Percentiles rank a stretch among this genome's conserved stretches.
Conservation (phyloP, 2,329 filamentous ascomycete genomes). For the Sporothrix protearum region DNA sequence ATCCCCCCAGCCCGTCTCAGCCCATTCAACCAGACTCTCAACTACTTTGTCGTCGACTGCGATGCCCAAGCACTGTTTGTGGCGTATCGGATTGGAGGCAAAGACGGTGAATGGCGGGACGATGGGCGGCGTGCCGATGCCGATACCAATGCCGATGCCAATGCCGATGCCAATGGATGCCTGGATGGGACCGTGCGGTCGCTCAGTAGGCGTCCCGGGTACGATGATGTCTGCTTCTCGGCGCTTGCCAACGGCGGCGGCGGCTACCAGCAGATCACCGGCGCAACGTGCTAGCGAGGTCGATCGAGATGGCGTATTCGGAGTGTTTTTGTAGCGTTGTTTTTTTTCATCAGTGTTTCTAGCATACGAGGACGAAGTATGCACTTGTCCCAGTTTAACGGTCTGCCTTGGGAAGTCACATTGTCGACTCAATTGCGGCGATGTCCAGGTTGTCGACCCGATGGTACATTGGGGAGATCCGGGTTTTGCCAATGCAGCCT, state of each 20-base stretch:
- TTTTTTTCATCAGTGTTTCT: not conserved
- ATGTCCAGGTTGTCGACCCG: not conserved
- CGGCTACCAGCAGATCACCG: conserved; percentile 19
- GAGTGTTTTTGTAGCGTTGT: not conserved
- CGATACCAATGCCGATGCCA: too few species aligned
- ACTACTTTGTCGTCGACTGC: conserved; percentile 22
- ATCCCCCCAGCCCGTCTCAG: conserved; percentile 22
- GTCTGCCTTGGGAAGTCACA: not conserved
- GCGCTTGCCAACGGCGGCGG: conserved; percentile 2
- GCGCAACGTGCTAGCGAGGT: conserved; percentile 27
- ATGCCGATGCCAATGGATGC: not conserved
- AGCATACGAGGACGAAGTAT: not conserved
- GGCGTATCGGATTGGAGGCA: conserved; percentile 19
- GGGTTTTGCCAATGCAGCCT: not conserved
- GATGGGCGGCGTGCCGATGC: not conserved
- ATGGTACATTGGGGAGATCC: not conserved
- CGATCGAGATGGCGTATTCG: not conserved
- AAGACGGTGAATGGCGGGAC: not conserved
- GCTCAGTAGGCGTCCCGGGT: not conserved
- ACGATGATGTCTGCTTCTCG: not conserved
- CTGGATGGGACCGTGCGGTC: not conserved
- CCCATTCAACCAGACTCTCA: conserved; percentile 22
- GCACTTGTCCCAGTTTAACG: not conserved
- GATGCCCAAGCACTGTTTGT: conserved; percentile 18
- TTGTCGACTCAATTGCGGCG: not conserved